Evolutionary conservation across 139 green algal species (phyloP), one percentile per base, ranked within the genome.

Genomic region (Coelastrella sp.): DNA sequence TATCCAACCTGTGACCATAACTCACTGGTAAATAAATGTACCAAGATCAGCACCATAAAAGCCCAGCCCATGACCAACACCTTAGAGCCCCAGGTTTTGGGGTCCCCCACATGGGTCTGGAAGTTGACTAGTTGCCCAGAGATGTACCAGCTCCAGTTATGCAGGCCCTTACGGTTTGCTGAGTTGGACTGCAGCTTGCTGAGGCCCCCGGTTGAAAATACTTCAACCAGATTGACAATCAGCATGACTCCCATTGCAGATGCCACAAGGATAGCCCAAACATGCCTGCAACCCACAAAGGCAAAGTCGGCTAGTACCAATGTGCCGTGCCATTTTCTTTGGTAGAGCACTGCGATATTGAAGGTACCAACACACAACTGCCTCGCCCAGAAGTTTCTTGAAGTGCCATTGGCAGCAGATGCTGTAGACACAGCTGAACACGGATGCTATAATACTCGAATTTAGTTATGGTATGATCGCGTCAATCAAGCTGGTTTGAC

Each of bases 1-100:
- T 71, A 71, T 71, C 8, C 61, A 71, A 19, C 3, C 64, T 47
- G 32, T 47, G 32, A 47, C 32, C 32, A 47, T 47, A 47, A 47
- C 32, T 64, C 14, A 88, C 83, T 66, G 71, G 83, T 88, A 54
- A 88, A 88, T 3, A 80, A 19, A 14, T 88, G 83, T 68, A 88
- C 78, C 78, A 91, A 81, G n/a, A 91, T 86, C 4, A 91, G 78
- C 16, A 79, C 87, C 10, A 91, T 65, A 78, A 91, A 91, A 13
- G 64, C 78, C 20, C 84, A 90, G 73, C 73, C 85, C 13, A 83
- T 56, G 11, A 90, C 74, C 22, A 90, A 59, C 0, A 71, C 59
- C 58, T 54, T 58, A 47, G 22, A 61, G 3, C 73, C 85, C 85
- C 85, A 90, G 3, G 85, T 90, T 23, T 61, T 83, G 60, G 85